Conservation (phyloP, 164 flowering plant species). For the Annona cherimola region DNA sequence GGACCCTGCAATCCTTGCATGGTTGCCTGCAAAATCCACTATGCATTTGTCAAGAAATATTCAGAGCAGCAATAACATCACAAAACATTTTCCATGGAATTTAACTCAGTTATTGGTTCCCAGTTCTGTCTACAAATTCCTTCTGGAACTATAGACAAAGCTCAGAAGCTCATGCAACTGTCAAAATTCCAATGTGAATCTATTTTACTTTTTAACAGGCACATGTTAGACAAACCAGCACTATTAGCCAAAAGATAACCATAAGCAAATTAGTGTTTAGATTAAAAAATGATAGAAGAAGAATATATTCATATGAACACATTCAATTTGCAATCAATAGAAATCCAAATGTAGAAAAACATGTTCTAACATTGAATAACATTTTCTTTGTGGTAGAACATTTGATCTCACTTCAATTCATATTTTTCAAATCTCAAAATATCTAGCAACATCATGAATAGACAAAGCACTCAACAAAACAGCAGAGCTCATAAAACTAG, state of each 20-base stretch:
- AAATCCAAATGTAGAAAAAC: not conserved
- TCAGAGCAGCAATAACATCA: not conserved
- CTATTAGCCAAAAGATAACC: not conserved
- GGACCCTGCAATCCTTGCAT: constrained; percentile 99
- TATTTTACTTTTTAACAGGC: not conserved
- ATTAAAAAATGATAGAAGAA: no score
- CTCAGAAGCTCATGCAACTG: not conserved
- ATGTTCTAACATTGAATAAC: not conserved
- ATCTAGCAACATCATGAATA: not conserved
- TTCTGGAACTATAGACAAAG: not conserved
- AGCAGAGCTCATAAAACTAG: not conserved
- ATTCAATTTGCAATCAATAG: not conserved
- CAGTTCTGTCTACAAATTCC: not conserved
- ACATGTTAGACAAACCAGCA: not conserved
- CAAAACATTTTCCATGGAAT: not conserved
- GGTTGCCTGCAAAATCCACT: constrained; percentile 52
- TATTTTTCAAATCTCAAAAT: no score
- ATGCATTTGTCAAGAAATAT: not conserved
- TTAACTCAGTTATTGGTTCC: not conserved
- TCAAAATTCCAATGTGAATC: not conserved
- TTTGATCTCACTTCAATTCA: not conserved
- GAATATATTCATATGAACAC: not conserved
- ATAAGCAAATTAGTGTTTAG: no score
- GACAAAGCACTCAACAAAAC: not conserved
- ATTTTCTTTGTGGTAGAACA: not conserved